A percentile compares a stretch with the other conserved stretches of the same genome.
These are phyloP conservation scores for Alternaria atra DNA, from an alignment of 2,329 filamentous ascomycete species.

Conservation along the genomic window DNA sequence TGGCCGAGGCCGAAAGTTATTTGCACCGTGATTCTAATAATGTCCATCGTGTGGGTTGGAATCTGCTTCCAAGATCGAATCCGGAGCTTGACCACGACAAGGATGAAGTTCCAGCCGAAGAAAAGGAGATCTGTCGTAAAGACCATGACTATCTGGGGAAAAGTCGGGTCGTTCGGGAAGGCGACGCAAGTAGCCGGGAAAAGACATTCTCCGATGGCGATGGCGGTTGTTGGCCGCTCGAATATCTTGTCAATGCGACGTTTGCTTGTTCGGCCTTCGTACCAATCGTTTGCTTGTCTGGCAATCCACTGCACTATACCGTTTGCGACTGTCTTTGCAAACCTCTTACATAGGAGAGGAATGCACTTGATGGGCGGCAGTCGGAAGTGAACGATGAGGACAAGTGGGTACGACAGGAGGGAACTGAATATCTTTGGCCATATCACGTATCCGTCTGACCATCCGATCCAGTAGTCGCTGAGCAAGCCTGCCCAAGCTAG, in stretches of 20 bases:
- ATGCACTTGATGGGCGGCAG: not conserved
- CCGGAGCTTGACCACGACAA: not conserved
- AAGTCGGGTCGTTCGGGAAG: not conserved
- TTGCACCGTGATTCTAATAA: not conserved
- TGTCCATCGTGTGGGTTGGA: not conserved
- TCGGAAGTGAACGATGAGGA: not conserved
- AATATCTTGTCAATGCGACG: conserved; percentile 10
- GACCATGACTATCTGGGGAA: not conserved
- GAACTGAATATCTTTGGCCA: not conserved
- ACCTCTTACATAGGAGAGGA: not conserved
- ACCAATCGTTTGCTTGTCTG: conserved; percentile 1
- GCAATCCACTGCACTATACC: not conserved
- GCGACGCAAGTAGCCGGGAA: conserved; percentile 3
- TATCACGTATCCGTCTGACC: not conserved
- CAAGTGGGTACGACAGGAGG: not conserved
- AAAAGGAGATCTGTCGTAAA: not conserved
- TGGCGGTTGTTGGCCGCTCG: not conserved
- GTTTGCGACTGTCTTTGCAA: not conserved
- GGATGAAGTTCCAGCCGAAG: not conserved
- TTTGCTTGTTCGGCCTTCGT: not conserved
- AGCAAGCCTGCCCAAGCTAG: not conserved
- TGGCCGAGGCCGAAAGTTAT: not conserved
- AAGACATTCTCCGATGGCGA: conserved; percentile 7
- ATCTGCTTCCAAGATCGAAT: not conserved
- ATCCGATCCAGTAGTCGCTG: not conserved